Evolutionary conservation across 495 filamentous ascomycete genomes (phyloP).

Genomic region (Daldinia loculata): DNA sequence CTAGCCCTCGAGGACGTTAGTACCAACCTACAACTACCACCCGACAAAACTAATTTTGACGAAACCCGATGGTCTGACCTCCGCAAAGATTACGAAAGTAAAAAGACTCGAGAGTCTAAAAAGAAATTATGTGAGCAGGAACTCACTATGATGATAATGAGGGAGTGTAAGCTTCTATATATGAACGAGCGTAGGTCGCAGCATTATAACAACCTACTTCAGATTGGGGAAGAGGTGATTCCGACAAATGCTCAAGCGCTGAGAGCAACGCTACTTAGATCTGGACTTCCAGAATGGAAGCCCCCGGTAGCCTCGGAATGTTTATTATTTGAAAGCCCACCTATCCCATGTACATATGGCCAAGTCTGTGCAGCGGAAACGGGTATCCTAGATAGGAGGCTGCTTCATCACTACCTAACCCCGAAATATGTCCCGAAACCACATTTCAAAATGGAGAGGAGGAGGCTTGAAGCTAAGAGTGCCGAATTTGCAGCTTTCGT

Average conservation of each 20-base stretch:
- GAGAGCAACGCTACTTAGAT: not conserved
- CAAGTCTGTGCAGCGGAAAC: slow-evolving; percentile 17
- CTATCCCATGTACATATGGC: not conserved
- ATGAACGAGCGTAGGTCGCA: not conserved
- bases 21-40: slow-evolving; percentile 15
- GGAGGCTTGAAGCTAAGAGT: slow-evolving; percentile 25
- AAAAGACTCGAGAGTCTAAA: not conserved
- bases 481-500: slow-evolving; percentile 33
- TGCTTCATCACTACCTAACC: slow-evolving; percentile 22
- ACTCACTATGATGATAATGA: slow-evolving; percentile 1
- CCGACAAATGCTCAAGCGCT: not conserved
- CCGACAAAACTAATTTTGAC: slow-evolving; percentile 21
- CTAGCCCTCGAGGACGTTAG: slow-evolving; percentile 26
- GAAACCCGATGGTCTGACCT: slow-evolving; percentile 24
- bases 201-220: slow-evolving; percentile 4
- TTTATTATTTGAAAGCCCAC: slow-evolving; percentile 15
- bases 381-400: slow-evolving; percentile 27
- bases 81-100: slow-evolving; percentile 29
- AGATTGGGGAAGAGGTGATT: not conserved
- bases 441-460: slow-evolving; percentile 37
- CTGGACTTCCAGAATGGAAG: slow-evolving; percentile 27
- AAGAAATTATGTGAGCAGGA: slow-evolving; percentile 7
- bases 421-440: slow-evolving; percentile 34
- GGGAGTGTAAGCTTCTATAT: not conserved
- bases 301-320: slow-evolving; percentile 13